These are phyloP conservation scores for Neonectria coccinea DNA, from an alignment of 2,329 filamentous ascomycete genomes.

Conservation along the genomic window DNA sequence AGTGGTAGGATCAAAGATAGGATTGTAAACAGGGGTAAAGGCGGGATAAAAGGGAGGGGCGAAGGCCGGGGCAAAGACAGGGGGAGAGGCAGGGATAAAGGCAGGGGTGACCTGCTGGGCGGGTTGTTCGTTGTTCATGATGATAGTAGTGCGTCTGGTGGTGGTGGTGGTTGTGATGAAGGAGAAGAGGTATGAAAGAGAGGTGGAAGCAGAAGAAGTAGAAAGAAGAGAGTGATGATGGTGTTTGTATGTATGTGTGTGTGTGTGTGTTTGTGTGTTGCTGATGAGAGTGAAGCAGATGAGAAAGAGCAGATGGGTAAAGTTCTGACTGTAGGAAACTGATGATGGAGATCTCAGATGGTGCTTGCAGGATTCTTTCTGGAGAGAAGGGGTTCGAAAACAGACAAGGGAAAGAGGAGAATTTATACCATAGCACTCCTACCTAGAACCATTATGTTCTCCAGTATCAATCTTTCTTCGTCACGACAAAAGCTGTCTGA, in stretches of 20 bases:
- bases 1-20: too few species aligned
- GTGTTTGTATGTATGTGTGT: not conserved
- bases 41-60: too few species aligned
- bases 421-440: not conserved
- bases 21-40: too few species aligned
- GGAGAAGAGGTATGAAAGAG: not conserved
- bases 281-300: not conserved
- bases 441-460: not conserved
- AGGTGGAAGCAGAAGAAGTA: not conserved
- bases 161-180: not conserved
- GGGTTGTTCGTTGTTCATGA: not conserved
- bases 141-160: not conserved
- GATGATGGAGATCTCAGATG: not conserved
- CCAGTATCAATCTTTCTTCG: not conserved
- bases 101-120: not conserved
- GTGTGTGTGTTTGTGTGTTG: not conserved
- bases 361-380: not conserved
- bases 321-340: not conserved
- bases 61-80: too few species aligned
- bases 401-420: too few species aligned
- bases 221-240: too few species aligned
- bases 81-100: not conserved
- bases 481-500: too few species aligned
- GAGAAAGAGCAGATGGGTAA: not conserved
- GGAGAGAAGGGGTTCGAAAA: not conserved